Percentiles rank a stretch among this genome's conserved stretches.
phyloP scores from a whole-genome alignment of 1,139 yeast species.

The Taiozyma sp. region DNA sequence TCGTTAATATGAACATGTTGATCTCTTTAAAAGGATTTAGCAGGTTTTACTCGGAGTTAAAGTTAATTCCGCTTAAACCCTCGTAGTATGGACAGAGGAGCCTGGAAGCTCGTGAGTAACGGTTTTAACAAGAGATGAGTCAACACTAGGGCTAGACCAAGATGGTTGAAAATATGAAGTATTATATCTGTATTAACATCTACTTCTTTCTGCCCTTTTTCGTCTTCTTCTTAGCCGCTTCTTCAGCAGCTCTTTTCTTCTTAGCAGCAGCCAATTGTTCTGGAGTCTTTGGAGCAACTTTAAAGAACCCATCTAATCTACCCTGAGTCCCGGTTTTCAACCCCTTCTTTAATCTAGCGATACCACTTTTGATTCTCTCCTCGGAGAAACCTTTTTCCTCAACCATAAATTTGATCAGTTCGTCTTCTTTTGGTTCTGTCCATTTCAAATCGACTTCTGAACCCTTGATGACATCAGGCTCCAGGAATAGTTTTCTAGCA shows the following conservation, averaged over 20 bases:
- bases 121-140: too few relatives aligned
- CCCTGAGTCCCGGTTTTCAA: constrained; percentile 87
- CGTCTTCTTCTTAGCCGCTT: constrained; percentile 32
- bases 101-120: too few relatives aligned
- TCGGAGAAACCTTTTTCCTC: constrained; percentile 73
- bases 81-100: background rate
- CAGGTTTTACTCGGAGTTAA: background rate
- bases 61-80: background rate
- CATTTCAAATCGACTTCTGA: constrained; percentile 68
- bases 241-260: constrained; percentile 33
- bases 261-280: constrained; percentile 35
- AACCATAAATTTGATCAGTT: constrained; percentile 31
- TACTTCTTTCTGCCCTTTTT: constrained; percentile 20
- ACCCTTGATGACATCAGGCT: constrained; percentile 73
- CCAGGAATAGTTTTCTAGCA: constrained; percentile 76
- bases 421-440: constrained; percentile 34
- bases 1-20: background rate
- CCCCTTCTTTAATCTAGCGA: constrained; percentile 79
- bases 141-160: too few relatives aligned
- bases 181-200: background rate
- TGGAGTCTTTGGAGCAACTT: constrained; percentile 54
- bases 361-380: constrained; percentile 85
- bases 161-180: background rate
- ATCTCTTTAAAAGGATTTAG: background rate
- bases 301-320: constrained; percentile 87